Evolutionary conservation across 2,329 filamentous ascomycete genomes (phyloP), one percentile per base, ranked within the genome.

Genomic region (Verticillium nubilum): DNA sequence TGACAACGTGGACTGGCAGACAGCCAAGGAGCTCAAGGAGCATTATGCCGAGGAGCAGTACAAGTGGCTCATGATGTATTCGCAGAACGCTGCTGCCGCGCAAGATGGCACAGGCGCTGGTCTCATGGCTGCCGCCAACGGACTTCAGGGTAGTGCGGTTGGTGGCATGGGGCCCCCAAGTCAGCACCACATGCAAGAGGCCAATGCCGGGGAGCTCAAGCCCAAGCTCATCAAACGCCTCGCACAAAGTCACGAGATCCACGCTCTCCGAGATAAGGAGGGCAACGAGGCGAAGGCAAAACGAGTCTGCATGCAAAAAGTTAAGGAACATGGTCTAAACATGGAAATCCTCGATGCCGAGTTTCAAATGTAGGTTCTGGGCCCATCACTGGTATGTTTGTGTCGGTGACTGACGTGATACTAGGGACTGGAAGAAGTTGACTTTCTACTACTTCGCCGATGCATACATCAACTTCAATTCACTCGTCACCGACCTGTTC

Each of bases 401-500:
- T 5, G 19, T 15, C 23, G 42, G 7, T 19, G 23, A 52, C 58
- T 62, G 17, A 64, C 56, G 2, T 19, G 26, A 6, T 6, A 2
- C 1, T 67, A 97, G 94, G 88, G 95, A 99, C 73, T 97, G 92
- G 87, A 97, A 98, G 77, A 99, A 99, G 73, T 79, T 99, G 59
- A 99, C 96, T 0, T 98, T 98, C 76, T 99, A 97, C 78, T 99
- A 98, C 76, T 99, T 97, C 72, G 94, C 95, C 58, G 93, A 97
- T 70, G 87, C 92, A 0, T 99, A 99, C 73, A 97, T 99, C 80
- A 98, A 98, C 77, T 99, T 99, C 82, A 99, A 99, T 73, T 91
- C 92, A 2, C 85, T 99, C 17, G 95, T 99, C 58, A 97, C 93
- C 0, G 95, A 99, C 71, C 82, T 99, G 13, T 99, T 98, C 84